A percentile compares a stretch with the other conserved stretches of the same genome.
These are phyloP conservation scores for Cryphonectria parasitica DNA, from an alignment of 2,329 filamentous ascomycete genomes.

Conservation along the genomic window DNA sequence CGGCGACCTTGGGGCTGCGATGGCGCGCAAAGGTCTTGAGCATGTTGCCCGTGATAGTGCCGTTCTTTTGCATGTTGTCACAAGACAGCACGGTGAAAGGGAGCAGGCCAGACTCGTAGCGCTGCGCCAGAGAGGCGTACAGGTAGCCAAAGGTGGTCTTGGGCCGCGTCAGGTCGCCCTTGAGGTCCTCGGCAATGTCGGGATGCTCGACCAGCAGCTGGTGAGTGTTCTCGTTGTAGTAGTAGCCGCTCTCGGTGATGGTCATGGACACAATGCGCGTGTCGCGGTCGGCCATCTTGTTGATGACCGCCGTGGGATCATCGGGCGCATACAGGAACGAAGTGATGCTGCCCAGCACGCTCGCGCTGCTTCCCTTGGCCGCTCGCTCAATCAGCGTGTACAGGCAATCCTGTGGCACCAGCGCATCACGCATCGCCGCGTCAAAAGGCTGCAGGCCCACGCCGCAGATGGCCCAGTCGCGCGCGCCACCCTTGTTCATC, in stretches of 20 bases:
- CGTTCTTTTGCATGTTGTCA: slow-evolving; percentile 63
- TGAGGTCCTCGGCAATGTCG: slow-evolving; percentile 54
- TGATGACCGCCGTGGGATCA: slow-evolving; percentile 54
- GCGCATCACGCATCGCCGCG: slow-evolving; percentile 53
- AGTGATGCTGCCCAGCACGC: slow-evolving; percentile 56
- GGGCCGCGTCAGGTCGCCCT: slow-evolving; percentile 47
- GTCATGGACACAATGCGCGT: slow-evolving; percentile 59
- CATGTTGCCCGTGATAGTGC: slow-evolving; percentile 56
- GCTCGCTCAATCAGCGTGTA: slow-evolving; percentile 61
- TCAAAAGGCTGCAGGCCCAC: slow-evolving; percentile 56
- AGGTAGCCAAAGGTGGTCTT: slow-evolving; percentile 57
- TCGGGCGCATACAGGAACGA: slow-evolving; percentile 57
- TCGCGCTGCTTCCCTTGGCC: slow-evolving; percentile 51
- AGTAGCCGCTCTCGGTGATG: slow-evolving; percentile 61
- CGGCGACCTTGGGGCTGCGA: slow-evolving; percentile 50
- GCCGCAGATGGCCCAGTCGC: slow-evolving; percentile 55
- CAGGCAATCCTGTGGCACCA: slow-evolving; percentile 52
- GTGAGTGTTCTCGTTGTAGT: slow-evolving; percentile 62
- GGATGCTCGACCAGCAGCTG: slow-evolving; percentile 51
- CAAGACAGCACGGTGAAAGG: slow-evolving; percentile 60
- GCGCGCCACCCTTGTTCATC: slow-evolving; percentile 49
- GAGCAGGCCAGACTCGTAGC: slow-evolving; percentile 49
- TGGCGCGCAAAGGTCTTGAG: slow-evolving; percentile 53
- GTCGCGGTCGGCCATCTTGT: slow-evolving; percentile 58
- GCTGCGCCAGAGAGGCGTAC: slow-evolving; percentile 53